These are phyloP conservation scores for Lipomyces anomalus DNA, from an alignment of 805 yeast genomes.

Conservation along the genomic window DNA sequence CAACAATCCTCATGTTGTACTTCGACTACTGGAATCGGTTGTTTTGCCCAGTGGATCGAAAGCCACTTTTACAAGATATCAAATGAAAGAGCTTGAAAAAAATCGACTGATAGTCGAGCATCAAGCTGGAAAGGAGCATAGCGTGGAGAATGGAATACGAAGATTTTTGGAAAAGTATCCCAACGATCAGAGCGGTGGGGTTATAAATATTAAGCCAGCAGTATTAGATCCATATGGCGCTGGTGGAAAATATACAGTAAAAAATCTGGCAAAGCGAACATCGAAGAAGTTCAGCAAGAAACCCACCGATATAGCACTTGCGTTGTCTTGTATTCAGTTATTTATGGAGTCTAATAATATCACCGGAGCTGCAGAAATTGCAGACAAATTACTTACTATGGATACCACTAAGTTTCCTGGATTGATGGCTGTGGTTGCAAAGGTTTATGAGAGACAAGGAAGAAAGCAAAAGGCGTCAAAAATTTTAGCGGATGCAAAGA, in stretches of 20 bases:
- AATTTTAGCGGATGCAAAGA: slow-evolving; percentile 34
- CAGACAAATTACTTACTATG: slow-evolving; percentile 14
- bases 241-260: slow-evolving; percentile 15
- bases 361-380: slow-evolving; percentile 29
- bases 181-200: slow-evolving; percentile 14
- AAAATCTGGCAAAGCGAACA: slow-evolving; percentile 23
- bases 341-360: slow-evolving; percentile 24
- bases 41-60: slow-evolving; percentile 2
- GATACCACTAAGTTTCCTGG: slow-evolving; percentile 34
- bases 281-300: slow-evolving; percentile 29
- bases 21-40: slow-evolving; percentile 15
- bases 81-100: slow-evolving; percentile 6
- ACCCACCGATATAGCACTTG: slow-evolving; percentile 28
- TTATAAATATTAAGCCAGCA: slow-evolving; percentile 14
- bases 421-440: slow-evolving; percentile 45
- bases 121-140: slow-evolving; percentile 16
- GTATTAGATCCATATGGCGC: slow-evolving; percentile 17
- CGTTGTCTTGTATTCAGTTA: slow-evolving; percentile 30
- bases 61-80: slow-evolving; percentile 9
- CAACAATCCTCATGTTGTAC: slow-evolving; percentile 14
- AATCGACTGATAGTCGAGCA: slow-evolving; percentile 17
- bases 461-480: slow-evolving; percentile 34
- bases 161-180: slow-evolving; percentile 14
- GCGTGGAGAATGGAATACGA: slow-evolving; percentile 16
- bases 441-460: slow-evolving; percentile 46